Evolutionary conservation across 176 grass and related monocot species (phyloP), one percentile per base, ranked within the genome.

Genomic region (Lolium perenne): DNA sequence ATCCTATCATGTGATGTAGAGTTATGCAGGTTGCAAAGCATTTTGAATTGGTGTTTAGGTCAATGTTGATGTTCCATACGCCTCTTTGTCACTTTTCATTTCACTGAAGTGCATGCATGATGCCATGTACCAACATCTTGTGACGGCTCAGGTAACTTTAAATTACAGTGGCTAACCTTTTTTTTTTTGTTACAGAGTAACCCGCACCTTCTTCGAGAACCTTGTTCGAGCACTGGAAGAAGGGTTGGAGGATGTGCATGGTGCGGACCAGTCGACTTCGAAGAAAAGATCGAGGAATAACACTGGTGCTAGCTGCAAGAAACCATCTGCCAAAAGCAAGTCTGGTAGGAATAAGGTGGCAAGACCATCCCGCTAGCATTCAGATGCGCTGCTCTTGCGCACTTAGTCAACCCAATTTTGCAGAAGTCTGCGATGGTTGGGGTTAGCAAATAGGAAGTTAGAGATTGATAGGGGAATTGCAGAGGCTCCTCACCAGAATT

Each of bases 171-270:
- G 26, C 79, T 80, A 50, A 66, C 43, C 41, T 62, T 9, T 26
- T 5, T 7, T 67, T 43, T 62, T 51, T 46, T 26, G 73, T 23
- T 18, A 83, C 88, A 98, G 96, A 14, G 93, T 98, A 53, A 98
- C 96, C 15, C 86, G 85, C 57, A 94, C 86, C 75, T 98, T 94
- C 75, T 98, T 98, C 81, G 91, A 98, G 90, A 95, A 98, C 75
- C 93, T 98, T 82, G 96, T 98, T 67, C 88, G 71, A 89, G 96
- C 91, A 73, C 77, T 98, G 14, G 96, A 95, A 77, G 91, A 55
- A 72, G 96, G 96, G 20, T 50, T 98, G 88, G 86, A 94, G 82
- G 96, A 98, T 25, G 93, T 98, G 23, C 72, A 16, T 10, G 74
- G 41, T 55, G 81, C 88, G 15, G 60, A 67, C 40, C 87, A 92